Base-by-base conservation (phyloP, 441 rosid species). In the Capsella rubella region DNA sequence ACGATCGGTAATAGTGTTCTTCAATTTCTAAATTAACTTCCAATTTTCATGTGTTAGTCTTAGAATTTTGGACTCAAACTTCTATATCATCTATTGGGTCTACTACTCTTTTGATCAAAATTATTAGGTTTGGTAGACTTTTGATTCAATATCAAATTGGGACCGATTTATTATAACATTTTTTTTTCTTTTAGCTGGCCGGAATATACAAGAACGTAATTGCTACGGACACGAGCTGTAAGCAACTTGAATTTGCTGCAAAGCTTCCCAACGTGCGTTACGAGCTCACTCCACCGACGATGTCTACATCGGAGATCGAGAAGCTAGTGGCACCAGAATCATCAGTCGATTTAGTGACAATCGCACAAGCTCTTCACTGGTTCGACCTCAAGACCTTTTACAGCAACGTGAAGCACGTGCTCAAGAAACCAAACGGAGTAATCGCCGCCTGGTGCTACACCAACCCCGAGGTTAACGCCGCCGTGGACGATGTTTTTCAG, bases 391-490 rank as follows among this genome's bases (percentile, higher is more conserved):
- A 85, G 7, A 21, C 39, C 4, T 91, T 93, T 64, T 90, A 91
- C 86, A 52, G 68, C 0, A 90, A 87, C 77, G 95, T 83, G 63
- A 86, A 84, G 74, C 78, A 81, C 80, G 87, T 85, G 5, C 88
- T 93, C 62, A 87, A 89, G 67, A 93, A 90, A 66, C 98, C 97
- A 14, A 3, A 87, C 16, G 98, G 98, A 0, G 87, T 87, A 8
- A 27, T 91, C 43, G 97, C 92, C 0, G 87, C 96, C 1, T 91
- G 98, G 93, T 93, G 97, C 87, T 93, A 93, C 85, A 86, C 90
- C 2, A 53, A 64, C 12, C 97, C 95, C 7, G 78, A 85, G 78
- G 80, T 92, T 43, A 83, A 87, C 62, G 56, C 43, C 61, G 18
- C 85, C 4, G 83, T 93, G 0, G 92, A 93, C 68, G 37, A 82